Percentiles rank a stretch among this genome's conserved stretches.
Evolutionary conservation across 148 eudicot genomes (phyloP).

Genomic region (Rhododendron williamsianum): DNA sequence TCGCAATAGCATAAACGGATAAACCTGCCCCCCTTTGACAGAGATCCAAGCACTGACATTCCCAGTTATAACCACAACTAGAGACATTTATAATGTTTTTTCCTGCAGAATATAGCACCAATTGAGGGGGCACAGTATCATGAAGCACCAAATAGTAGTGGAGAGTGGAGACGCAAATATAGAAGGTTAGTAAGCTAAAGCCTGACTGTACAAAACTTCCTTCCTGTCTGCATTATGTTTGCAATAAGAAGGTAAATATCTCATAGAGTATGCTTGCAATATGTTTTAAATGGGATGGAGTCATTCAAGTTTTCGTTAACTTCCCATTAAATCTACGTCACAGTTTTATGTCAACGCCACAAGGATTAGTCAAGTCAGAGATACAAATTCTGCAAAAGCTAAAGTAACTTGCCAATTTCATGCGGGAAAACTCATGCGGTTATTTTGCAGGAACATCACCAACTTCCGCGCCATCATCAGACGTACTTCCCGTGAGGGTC

Average conservation of each 20-base stretch:
- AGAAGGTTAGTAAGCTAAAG: constrained; percentile 21
- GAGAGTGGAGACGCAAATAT: constrained; percentile 11
- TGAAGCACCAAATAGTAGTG: constrained; percentile 13
- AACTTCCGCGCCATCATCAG: constrained; percentile 5
- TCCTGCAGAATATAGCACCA: constrained; percentile 21
- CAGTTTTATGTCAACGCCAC: background rate
- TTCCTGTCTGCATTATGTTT: background rate
- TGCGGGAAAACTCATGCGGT: background rate
- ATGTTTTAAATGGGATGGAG: background rate
- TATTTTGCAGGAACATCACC: constrained; percentile 30
- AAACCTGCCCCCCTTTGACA: background rate
- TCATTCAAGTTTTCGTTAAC: background rate
- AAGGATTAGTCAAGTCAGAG: background rate
- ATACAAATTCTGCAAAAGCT: background rate
- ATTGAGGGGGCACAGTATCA: constrained; percentile 13
- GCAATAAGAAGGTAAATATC: no score
- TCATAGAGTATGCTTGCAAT: background rate
- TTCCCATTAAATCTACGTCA: background rate
- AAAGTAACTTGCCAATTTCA: constrained; percentile 2
- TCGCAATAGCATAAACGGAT: background rate
- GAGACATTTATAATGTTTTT: background rate
- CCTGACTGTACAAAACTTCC: background rate
- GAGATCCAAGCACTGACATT: background rate
- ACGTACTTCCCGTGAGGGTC: constrained; percentile 25
- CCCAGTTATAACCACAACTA: background rate